Conservation (phyloP, 1,284 basidiomycete genomes). For the Volvariella volvacea region DNA sequence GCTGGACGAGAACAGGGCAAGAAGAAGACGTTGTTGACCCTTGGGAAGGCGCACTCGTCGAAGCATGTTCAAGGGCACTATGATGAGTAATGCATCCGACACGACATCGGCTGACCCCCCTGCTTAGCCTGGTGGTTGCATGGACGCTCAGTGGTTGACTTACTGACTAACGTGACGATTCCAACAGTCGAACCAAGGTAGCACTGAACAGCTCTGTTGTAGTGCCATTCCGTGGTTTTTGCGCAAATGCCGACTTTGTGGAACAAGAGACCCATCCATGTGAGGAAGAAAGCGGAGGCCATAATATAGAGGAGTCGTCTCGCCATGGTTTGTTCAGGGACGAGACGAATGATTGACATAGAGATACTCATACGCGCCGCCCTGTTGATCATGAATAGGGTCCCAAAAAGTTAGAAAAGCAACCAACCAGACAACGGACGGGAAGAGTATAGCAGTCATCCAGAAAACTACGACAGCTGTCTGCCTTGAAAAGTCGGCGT, state of each 20-base stretch:
- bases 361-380: slow-evolving; percentile 12
- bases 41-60: slow-evolving; percentile 8
- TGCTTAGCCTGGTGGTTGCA: not conserved
- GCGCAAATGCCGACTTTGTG: slow-evolving; percentile 6
- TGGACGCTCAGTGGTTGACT: not conserved
- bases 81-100: slow-evolving; percentile 10
- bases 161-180: slow-evolving; percentile 5
- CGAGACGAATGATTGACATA: slow-evolving; percentile 10
- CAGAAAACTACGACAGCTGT: not conserved
- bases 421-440: slow-evolving; percentile 2
- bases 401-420: not conserved
- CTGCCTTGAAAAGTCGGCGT: not conserved
- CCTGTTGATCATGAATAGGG: slow-evolving; percentile 5
- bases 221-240: slow-evolving; percentile 1
- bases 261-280: slow-evolving; percentile 5
- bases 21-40: slow-evolving; percentile 8
- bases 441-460: slow-evolving; percentile 1
- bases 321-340: slow-evolving; percentile 1
- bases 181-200: slow-evolving; percentile 2
- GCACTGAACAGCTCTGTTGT: slow-evolving; percentile 6
- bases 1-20: slow-evolving; percentile 11
- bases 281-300: slow-evolving; percentile 5
- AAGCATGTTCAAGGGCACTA: slow-evolving; percentile 11
- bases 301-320: slow-evolving; percentile 6
- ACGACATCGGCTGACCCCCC: slow-evolving; percentile 9